Conservation (phyloP, 148 eudicot species). For the Cornus suecica region DNA sequence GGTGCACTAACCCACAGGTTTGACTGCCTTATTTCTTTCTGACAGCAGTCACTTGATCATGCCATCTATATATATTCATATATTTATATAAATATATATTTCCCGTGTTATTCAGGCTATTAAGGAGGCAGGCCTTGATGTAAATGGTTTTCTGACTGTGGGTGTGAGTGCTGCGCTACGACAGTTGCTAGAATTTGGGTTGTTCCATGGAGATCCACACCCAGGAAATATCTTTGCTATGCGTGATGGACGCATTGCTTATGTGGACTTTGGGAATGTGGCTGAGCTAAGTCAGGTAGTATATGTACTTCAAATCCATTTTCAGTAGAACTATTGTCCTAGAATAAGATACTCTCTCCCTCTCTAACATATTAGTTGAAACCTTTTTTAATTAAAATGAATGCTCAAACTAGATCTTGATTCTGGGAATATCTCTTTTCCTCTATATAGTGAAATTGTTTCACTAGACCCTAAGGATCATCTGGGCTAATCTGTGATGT, state of each 20-base stretch:
- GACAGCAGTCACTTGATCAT: no score
- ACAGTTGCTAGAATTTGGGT: conserved; percentile 89
- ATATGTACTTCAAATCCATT: conserved; percentile 1
- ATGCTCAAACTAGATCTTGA: neutral
- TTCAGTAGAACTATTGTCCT: neutral
- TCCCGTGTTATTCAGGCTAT: conserved; percentile 58
- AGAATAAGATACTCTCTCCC: neutral
- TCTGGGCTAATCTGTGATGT: neutral
- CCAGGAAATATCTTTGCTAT: conserved; percentile 98
- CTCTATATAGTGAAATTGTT: neutral
- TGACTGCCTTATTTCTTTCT: conserved; percentile 10
- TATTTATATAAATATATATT: conserved; percentile 1
- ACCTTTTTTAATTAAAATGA: neutral
- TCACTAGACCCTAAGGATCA: neutral
- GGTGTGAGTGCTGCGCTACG: conserved; percentile 98
- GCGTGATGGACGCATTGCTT: conserved; percentile 99
- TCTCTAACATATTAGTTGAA: neutral
- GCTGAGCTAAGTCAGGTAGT: conserved; percentile 94
- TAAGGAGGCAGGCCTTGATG: conserved; percentile 80
- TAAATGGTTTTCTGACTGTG: conserved; percentile 86
- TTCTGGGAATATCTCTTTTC: neutral
- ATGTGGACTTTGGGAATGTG: conserved; percentile 98
- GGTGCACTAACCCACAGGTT: conserved; percentile 98
- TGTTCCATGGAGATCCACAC: conserved; percentile 99
- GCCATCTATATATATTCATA: neutral